Base-by-base conservation (phyloP, 352 stramenopile species). In the Pythium dissotocum region DNA sequence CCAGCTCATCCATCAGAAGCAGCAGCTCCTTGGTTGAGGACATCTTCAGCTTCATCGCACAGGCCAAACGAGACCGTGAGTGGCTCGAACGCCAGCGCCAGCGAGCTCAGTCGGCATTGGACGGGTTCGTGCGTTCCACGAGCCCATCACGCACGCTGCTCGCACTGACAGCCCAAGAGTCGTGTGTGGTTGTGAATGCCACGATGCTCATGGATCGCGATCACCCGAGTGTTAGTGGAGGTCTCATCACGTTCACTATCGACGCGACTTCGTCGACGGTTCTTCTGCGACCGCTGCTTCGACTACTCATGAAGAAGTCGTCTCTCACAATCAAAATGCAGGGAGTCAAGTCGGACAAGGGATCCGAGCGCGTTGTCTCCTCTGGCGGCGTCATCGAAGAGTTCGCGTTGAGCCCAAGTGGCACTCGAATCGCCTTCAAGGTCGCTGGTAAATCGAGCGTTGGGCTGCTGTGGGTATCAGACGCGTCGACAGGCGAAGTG, bases 101-200 rank as follows among this genome's bases (percentile, higher is more conserved):
- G 42, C 55, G 46, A 16, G 48, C 58, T 0, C 12, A 46, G 24
- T 49, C 38, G 12, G 52, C 62, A 10, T 8, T 69, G 1, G 42
- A 56, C 18, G 33, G n/a, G 12, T 69, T 63, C 12, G 38, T 58
- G 28, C 26, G 24, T 0, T 21, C 33, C 0, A 63, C 62, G 0
- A 44, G 26, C n/a, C 33, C 32, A 1, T 21, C 54, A 4, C 33
- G 64, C 2, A 61, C 36, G 8, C 21, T 65, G 13, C 28, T 71
- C 10, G 18, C 28, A 6, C 26, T 71, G 1, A 61, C 57, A 21
- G 56, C 48, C 14, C 13, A 51, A 8, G 64, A 40, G 40, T 61
- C 57, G 14, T 62, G 52, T 33, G 38, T 71, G 5, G 58, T 67
- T 0, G 52, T 63, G 12, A 71, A 71, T 42, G 51, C 48, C 13